These are phyloP conservation scores for Pseudogymnoascus sp. DNA, from an alignment of 2,329 filamentous ascomycete genomes.

Conservation along the genomic window DNA sequence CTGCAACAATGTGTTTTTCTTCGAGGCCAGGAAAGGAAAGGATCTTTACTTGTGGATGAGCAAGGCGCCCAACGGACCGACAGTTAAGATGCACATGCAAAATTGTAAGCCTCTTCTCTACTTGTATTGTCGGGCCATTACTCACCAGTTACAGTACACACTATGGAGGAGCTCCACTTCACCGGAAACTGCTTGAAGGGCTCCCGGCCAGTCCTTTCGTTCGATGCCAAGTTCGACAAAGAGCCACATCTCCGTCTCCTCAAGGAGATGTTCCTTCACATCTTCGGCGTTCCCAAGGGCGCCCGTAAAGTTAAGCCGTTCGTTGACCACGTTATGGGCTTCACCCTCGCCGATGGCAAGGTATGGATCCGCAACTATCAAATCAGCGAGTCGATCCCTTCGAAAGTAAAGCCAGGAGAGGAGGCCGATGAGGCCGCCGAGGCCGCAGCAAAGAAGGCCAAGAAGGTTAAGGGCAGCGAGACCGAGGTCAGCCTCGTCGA, in stretches of 20 bases:
- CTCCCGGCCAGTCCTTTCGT: slow-evolving; percentile 81
- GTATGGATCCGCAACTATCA: slow-evolving; percentile 97
- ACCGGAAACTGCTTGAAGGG: slow-evolving; percentile 96
- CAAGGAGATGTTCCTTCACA: slow-evolving; percentile 83
- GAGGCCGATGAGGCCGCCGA: slow-evolving; percentile 41
- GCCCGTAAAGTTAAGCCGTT: slow-evolving; percentile 92
- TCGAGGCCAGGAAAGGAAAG: slow-evolving; percentile 88
- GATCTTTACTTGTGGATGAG: slow-evolving; percentile 92
- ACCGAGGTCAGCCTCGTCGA: slow-evolving; percentile 81
- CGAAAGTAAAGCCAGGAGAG: slow-evolving; percentile 36
- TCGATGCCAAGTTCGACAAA: slow-evolving; percentile 79
- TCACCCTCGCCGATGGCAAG: slow-evolving; percentile 85
- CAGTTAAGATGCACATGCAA: slow-evolving; percentile 65
- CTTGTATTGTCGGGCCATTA: not conserved
- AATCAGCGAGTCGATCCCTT: slow-evolving; percentile 73
- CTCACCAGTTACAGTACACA: slow-evolving; percentile 59
- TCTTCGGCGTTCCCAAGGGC: slow-evolving; percentile 85
- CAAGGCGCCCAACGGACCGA: slow-evolving; percentile 66
- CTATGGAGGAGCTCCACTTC: slow-evolving; percentile 94
- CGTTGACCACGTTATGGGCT: slow-evolving; percentile 88
- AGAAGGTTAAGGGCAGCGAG: slow-evolving; percentile 47
- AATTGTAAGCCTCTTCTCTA: slow-evolving; percentile 46
- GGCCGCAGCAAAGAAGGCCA: slow-evolving; percentile 32
- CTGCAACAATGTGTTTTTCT: slow-evolving; percentile 91
- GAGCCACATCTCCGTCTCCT: slow-evolving; percentile 74